These are phyloP conservation scores for Colletotrichum lentis DNA, from an alignment of 2,329 filamentous ascomycete species.

Conservation along the genomic window DNA sequence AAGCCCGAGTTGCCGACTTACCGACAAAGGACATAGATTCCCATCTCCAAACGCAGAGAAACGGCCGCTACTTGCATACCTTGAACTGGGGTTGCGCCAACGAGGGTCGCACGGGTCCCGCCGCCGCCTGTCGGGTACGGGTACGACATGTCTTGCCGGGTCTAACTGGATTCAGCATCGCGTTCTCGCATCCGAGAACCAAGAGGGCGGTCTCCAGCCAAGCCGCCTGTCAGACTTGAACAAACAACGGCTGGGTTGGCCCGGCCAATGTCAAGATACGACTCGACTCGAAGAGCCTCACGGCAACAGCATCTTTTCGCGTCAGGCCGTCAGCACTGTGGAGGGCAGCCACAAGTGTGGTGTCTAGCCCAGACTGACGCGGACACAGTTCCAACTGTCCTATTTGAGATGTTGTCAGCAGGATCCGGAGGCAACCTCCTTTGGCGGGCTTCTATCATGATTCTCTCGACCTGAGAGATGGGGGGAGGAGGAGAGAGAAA, in stretches of 20 bases:
- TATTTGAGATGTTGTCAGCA: constrained; percentile 6
- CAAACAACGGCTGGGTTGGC: neutral
- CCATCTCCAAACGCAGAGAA: neutral
- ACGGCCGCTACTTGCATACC: neutral
- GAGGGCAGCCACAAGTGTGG: neutral
- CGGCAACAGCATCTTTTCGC: neutral
- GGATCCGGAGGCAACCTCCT: too few relatives aligned
- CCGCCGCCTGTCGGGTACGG: constrained; percentile 30
- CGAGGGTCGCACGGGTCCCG: constrained; percentile 26
- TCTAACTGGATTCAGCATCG: neutral
- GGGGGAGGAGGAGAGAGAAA: neutral
- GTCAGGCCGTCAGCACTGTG: constrained; percentile 13
- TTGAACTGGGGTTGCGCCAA: constrained; percentile 3
- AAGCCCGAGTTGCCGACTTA: neutral
- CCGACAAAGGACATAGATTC: neutral
- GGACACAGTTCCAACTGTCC: neutral
- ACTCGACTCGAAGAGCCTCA: neutral
- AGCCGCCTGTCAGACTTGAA: neutral
- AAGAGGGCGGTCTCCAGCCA: neutral
- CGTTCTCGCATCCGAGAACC: neutral
- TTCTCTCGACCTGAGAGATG: neutral
- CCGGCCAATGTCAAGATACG: neutral
- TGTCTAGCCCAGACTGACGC: neutral
- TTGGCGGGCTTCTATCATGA: too few relatives aligned
- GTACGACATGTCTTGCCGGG: constrained; percentile 17